Evolutionary conservation across 1,139 yeast species (phyloP).

Genomic region (Saccharomyces hybrid): DNA sequence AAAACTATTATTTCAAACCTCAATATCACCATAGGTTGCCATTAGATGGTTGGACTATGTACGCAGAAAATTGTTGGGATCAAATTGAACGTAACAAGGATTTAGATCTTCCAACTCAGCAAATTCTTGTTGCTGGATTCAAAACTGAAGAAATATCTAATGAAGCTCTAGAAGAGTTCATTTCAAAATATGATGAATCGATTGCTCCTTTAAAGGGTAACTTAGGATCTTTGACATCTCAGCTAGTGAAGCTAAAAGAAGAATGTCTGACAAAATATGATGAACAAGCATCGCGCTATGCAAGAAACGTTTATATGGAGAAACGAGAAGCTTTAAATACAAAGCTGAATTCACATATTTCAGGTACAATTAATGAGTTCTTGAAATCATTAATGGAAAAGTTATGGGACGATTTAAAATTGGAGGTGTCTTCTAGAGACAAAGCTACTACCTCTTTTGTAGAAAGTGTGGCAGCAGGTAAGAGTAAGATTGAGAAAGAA

Average conservation of each 20-base stretch:
- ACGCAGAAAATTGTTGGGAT: slow-evolving; percentile 88
- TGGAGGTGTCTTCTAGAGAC: slow-evolving; percentile 11
- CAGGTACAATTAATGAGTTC: slow-evolving; percentile 24
- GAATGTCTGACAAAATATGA: slow-evolving; percentile 52
- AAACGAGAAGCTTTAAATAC: slow-evolving; percentile 44
- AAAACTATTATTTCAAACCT: slow-evolving; percentile 47
- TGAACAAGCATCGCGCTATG: slow-evolving; percentile 64
- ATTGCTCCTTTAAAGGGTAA: slow-evolving; percentile 23
- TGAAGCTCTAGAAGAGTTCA: slow-evolving; percentile 27
- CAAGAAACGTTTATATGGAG: slow-evolving; percentile 54
- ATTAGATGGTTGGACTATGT: slow-evolving; percentile 92
- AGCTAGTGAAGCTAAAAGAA: slow-evolving; percentile 38
- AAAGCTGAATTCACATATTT: slow-evolving; percentile 41
- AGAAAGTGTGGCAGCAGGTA: slow-evolving; percentile 20
- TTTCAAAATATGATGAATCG: slow-evolving; percentile 14
- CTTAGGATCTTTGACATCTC: slow-evolving; percentile 37
- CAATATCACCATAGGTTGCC: slow-evolving; percentile 83
- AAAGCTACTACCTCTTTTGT: slow-evolving; percentile 15
- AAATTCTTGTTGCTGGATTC: slow-evolving; percentile 85
- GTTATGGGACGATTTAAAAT: slow-evolving; percentile 6
- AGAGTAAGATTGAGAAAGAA: slow-evolving; percentile 2
- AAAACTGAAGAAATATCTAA: slow-evolving; percentile 81
- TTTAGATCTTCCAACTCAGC: slow-evolving; percentile 93
- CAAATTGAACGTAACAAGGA: slow-evolving; percentile 91
- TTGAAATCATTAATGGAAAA: slow-evolving; percentile 5